Percentiles rank a stretch among this genome's conserved stretches.
Evolutionary conservation across 352 stramenopile species (phyloP).

Genomic region (Globisporangium yorkense): DNA sequence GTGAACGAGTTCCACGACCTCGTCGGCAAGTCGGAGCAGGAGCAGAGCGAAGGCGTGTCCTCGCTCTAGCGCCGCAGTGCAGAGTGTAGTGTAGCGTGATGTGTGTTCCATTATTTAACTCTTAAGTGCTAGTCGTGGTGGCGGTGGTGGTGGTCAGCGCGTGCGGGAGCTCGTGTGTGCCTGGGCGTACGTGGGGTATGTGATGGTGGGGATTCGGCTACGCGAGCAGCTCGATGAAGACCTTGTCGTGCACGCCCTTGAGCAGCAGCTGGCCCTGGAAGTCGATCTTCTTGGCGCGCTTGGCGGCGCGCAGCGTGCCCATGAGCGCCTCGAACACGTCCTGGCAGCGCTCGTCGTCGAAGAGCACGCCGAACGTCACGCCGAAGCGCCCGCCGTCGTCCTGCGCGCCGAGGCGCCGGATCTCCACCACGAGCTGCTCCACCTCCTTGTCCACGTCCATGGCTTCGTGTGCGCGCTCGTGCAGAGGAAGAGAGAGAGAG

Average conservation of each 20-base stretch:
- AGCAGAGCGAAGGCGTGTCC: not conserved
- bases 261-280: conserved; percentile 79
- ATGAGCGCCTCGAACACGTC: conserved; percentile 80
- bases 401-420: conserved; percentile 51
- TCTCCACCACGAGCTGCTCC: conserved; percentile 62
- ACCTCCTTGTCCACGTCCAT: conserved; percentile 73
- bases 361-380: conserved; percentile 73
- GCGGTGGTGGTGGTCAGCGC: no score
- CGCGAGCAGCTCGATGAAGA: conserved; percentile 62
- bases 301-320: conserved; percentile 76
- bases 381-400: conserved; percentile 35
- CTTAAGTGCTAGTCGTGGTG: no score
- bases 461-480: no score
- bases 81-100: no score
- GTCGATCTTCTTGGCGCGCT: conserved; percentile 68
- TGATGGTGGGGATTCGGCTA: conserved; percentile 4
- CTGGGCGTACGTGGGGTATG: no score
- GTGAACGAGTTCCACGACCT: conserved; percentile 61
- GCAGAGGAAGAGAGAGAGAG: not conserved
- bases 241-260: conserved; percentile 76
- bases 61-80: no score
- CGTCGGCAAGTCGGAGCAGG: conserved; percentile 8
- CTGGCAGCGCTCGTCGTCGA: conserved; percentile 78
- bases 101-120: no score
- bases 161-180: no score